Conservation (phyloP, 768 basidiomycete genomes). For the Naganishia vaughanmartiniae region DNA sequence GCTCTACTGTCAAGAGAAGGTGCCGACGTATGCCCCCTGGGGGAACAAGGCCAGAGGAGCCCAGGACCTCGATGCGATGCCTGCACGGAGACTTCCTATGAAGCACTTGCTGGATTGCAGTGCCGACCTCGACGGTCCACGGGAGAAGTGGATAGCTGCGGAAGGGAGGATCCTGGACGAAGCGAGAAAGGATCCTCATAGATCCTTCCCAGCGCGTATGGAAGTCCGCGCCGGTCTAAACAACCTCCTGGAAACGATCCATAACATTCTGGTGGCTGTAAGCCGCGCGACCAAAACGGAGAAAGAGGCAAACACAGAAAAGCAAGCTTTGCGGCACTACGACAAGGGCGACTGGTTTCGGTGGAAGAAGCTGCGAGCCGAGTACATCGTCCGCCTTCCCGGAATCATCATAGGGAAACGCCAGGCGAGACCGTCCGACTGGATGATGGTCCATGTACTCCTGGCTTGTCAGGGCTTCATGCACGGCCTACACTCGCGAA, state of each 20-base stretch:
- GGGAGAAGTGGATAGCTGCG: neutral
- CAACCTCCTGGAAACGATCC: neutral
- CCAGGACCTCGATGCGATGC: neutral
- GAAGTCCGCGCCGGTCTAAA: neutral
- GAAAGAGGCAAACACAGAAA: no score
- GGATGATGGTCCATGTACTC: neutral
- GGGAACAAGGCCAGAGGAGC: neutral
- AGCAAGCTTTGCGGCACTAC: neutral
- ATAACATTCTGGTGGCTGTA: neutral
- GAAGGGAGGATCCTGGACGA: neutral
- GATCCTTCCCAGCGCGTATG: neutral
- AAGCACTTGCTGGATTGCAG: neutral
- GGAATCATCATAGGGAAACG: neutral
- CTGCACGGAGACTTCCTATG: neutral
- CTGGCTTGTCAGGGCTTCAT: neutral
- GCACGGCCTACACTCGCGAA: neutral
- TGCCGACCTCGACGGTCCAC: neutral
- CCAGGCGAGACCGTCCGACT: neutral
- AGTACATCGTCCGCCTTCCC: neutral
- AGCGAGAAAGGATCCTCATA: neutral
- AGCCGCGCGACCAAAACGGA: neutral
- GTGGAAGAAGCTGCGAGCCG: neutral
- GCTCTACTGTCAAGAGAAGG: slow-evolving; percentile 5
- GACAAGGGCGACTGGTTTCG: neutral
- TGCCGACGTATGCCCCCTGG: neutral